A percentile compares a stretch with the other conserved stretches of the same genome.
These are phyloP conservation scores for Pleurotus ostreatus DNA, from an alignment of 768 basidiomycete species.

Conservation along the genomic window DNA sequence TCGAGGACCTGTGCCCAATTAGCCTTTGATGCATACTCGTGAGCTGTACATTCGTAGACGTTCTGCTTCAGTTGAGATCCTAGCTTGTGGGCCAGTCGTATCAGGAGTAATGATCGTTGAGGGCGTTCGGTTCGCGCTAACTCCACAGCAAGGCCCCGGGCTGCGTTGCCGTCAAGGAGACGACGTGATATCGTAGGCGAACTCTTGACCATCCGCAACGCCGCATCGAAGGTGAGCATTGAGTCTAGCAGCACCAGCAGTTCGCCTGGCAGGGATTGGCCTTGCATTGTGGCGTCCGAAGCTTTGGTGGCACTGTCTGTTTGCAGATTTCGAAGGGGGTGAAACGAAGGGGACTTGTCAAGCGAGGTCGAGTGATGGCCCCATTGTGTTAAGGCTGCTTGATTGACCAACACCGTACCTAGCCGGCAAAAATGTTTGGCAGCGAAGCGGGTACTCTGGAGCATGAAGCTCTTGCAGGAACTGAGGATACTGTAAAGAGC, in stretches of 20 bases:
- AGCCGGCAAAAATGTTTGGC: not conserved
- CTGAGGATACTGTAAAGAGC: not conserved
- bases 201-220: constrained; percentile 15
- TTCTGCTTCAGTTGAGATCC: constrained; percentile 48
- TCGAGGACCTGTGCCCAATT: constrained; percentile 49
- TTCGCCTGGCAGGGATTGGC: constrained; percentile 1
- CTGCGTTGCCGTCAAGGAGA: constrained; percentile 28
- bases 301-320: not conserved
- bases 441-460: constrained; percentile 1
- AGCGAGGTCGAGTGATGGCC: not conserved
- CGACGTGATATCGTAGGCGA: constrained; percentile 18
- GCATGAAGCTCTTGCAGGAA: not conserved
- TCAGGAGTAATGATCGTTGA: constrained; percentile 36
- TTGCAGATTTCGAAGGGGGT: not conserved
- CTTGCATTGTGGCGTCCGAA: constrained; percentile 4
- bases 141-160: constrained; percentile 25
- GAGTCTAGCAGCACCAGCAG: constrained; percentile 1
- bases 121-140: constrained; percentile 31
- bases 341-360: not conserved
- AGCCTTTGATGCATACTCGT: constrained; percentile 40
- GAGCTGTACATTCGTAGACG: constrained; percentile 55
- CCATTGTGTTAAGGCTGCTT: not conserved
- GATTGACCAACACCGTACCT: not conserved
- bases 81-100: constrained; percentile 43
- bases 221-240: not conserved